Percentiles rank a stretch among this genome's conserved stretches.
Conservation (phyloP, 148 eudicot species). For the Fagopyrum homotropicum region DNA sequence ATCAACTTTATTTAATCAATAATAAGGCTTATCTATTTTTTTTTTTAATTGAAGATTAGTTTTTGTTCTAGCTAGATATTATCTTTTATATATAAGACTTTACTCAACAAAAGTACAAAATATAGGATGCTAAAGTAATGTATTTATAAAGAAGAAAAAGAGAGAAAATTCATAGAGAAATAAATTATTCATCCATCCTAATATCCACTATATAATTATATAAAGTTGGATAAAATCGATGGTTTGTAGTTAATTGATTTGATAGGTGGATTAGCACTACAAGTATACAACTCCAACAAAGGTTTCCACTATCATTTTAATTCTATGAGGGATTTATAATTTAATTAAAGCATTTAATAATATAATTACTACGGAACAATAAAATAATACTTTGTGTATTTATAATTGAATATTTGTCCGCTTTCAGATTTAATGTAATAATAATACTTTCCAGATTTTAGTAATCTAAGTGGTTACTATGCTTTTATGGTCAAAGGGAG, state of each 20-base stretch:
- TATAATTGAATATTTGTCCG: neutral
- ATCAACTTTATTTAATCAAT: no score
- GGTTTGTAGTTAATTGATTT: constrained; percentile 1
- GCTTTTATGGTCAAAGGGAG: neutral
- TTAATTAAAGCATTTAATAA: neutral
- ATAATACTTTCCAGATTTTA: no score
- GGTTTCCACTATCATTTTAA: neutral
- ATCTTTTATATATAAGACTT: no score
- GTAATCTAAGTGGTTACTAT: no score
- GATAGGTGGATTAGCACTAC: constrained; percentile 2
- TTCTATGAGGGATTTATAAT: neutral
- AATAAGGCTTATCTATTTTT: no score
- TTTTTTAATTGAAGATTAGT: no score
- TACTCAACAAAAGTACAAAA: no score
- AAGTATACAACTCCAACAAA: neutral
- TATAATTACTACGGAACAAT: neutral
- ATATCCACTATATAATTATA: neutral
- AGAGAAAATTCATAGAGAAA: neutral
- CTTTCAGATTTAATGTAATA: neutral
- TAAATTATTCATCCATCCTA: neutral
- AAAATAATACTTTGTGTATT: neutral
- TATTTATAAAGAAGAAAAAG: neutral
- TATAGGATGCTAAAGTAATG: no score
- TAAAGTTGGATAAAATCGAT: neutral
- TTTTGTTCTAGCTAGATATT: no score